Base-by-base conservation (phyloP, 2,329 filamentous ascomycete species). In the Alternaria sp. region DNA sequence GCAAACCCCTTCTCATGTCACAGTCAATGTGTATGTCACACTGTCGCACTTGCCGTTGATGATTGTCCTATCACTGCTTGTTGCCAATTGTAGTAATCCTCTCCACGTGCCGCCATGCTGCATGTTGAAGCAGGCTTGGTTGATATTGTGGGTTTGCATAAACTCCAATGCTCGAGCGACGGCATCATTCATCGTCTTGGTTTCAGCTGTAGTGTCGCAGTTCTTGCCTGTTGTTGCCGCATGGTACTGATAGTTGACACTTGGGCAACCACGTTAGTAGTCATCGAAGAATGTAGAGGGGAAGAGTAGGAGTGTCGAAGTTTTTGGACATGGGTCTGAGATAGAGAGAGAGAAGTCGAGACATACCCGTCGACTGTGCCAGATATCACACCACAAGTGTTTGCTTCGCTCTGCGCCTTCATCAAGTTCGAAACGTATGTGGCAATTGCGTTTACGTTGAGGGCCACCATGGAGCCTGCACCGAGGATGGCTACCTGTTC, bases 101-200 rank as follows among this genome's bases (percentile, higher is more conserved):
- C 25, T 46, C 44, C 44, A 46, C 16, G 44, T 46, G 5, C 44
- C 44, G 16, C 44, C 44, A 30, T 46, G 44, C 44, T 46, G 44
- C 44, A 46, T 46, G 10, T 46, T 46, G 0, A 46, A 46, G 16
- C 44, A 46, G 0, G 44, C 44, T 5, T 46, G 44, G 16, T 46
- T 30, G 9, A 46, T 46, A 11, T 46, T 46, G 16, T 46, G 10
- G 0, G 11, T 46, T n/a, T n/a, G n/a, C 44, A 46, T 46, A 7
- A 46, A 46, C 0, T 46, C 44, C 7, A 46, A 28, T 10, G 25
- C 44, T n/a, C 44, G 44, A 6, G 25, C 11, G 9, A 46, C 44
- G 9, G 44, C 44, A n/a, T 46, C 25, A 12, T 46, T 46, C 44
- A 46, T 46, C 3, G 44, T 46, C 6, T 46, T 46, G 16, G 27